Evolutionary conservation across 257 asterid genomes (phyloP).

Genomic region (Verbascum thapsus): DNA sequence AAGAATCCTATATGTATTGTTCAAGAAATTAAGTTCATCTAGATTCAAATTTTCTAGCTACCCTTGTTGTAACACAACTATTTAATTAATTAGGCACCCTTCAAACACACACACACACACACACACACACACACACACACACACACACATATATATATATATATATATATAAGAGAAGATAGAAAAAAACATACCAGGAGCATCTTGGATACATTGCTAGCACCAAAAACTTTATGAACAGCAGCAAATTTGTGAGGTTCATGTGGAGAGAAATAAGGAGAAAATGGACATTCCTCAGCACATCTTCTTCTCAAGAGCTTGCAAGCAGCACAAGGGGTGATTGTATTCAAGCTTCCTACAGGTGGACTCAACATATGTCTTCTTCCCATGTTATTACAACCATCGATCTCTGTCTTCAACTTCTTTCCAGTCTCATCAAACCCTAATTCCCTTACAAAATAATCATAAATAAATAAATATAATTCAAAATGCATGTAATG

Average conservation of each 20-base stretch:
- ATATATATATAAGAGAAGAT: background rate
- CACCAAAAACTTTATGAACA: constrained; percentile 91
- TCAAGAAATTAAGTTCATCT: too few species aligned
- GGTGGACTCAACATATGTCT: constrained; percentile 66
- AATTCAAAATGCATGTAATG: background rate
- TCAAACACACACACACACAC: too few species aligned
- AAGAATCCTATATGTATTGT: too few species aligned
- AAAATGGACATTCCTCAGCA: constrained; percentile 91
- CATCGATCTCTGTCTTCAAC: constrained; percentile 61
- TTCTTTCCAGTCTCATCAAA: constrained; percentile 73
- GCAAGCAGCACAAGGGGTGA: constrained; percentile 94
- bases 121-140: too few species aligned
- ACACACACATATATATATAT: too few species aligned
- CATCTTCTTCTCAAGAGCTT: constrained; percentile 85
- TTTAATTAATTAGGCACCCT: too few species aligned
- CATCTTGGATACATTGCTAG: constrained; percentile 96
- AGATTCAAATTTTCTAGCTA: too few species aligned
- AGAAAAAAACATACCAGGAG: constrained; percentile 51
- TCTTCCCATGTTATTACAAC: constrained; percentile 48
- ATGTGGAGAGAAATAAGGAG: constrained; percentile 88
- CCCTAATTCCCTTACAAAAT: constrained; percentile 49
- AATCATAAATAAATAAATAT: background rate
- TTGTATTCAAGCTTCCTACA: constrained; percentile 58
- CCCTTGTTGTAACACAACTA: too few species aligned
- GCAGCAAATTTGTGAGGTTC: constrained; percentile 94